Conservation (phyloP, 257 asterid genomes). For the Penstemon barbatus region DNA sequence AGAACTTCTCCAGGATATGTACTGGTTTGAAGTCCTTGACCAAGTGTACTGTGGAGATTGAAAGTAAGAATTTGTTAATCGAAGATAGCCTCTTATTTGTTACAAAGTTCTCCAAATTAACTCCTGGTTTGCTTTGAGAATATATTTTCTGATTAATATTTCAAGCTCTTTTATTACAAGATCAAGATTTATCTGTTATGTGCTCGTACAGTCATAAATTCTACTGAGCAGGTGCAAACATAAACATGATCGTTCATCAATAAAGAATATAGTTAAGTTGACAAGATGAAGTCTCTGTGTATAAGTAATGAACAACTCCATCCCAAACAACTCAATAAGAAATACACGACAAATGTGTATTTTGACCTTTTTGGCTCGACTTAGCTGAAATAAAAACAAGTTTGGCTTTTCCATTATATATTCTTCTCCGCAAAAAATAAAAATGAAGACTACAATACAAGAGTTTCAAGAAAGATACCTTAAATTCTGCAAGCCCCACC, state of each 20-base stretch:
- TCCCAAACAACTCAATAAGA: background rate
- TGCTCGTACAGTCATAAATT: background rate
- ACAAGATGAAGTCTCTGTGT: background rate
- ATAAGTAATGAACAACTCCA: background rate
- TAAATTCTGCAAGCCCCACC: conserved; percentile 95
- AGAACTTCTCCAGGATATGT: conserved; percentile 86
- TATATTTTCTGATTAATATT: background rate
- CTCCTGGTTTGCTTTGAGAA: background rate
- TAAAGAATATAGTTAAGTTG: no score
- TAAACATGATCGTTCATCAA: background rate
- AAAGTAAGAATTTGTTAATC: conserved; percentile 19
- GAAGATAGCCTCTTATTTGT: background rate
- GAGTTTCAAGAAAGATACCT: conserved; percentile 43
- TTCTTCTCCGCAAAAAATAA: no score
- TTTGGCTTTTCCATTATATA: background rate
- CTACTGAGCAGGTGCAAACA: background rate
- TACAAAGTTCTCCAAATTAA: background rate
- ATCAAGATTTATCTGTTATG: background rate
- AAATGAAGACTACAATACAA: conserved; percentile 2
- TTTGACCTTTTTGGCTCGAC: background rate
- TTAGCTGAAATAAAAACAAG: conserved; percentile 2
- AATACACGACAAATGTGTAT: background rate
- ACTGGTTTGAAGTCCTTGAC: conserved; percentile 93
- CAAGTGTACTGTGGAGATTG: conserved; percentile 66
- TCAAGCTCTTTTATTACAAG: background rate